These are phyloP conservation scores for Aspergillus indologenus DNA, from an alignment of 495 filamentous ascomycete genomes.

Conservation along the genomic window DNA sequence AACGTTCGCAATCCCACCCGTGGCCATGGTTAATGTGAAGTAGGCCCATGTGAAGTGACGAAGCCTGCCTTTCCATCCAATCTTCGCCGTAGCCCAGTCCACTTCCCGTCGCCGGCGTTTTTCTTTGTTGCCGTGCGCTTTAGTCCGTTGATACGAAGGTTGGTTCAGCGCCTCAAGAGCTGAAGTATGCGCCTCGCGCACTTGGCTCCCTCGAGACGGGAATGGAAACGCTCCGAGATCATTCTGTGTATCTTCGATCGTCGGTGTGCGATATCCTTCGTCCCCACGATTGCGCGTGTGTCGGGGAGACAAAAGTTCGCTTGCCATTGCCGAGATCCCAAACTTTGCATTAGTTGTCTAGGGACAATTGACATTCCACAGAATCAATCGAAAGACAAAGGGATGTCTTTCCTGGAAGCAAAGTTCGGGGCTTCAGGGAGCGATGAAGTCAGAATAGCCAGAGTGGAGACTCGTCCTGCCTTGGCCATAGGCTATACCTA, in stretches of 20 bases:
- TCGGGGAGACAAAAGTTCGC: slow-evolving; percentile 29
- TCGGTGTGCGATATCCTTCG: slow-evolving; percentile 50
- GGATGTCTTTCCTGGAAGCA: neutral
- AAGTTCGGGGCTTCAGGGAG: neutral
- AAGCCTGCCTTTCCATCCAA: slow-evolving; percentile 48
- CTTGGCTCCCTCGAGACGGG: slow-evolving; percentile 8
- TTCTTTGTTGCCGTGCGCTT: neutral
- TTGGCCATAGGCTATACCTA: neutral
- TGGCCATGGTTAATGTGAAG: slow-evolving; percentile 78
- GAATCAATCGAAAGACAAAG: neutral
- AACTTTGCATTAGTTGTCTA: neutral
- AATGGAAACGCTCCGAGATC: slow-evolving; percentile 17
- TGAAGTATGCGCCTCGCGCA: slow-evolving; percentile 33
- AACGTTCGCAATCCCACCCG: slow-evolving; percentile 79
- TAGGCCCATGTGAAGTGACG: slow-evolving; percentile 63
- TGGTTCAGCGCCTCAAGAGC: slow-evolving; percentile 30
- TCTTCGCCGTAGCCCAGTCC: slow-evolving; percentile 7
- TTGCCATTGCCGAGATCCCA: slow-evolving; percentile 18
- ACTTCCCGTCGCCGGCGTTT: slow-evolving; percentile 7
- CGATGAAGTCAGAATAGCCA: neutral
- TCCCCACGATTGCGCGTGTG: slow-evolving; percentile 44
- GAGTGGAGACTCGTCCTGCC: neutral
- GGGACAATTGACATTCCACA: neutral
- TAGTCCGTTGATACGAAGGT: slow-evolving; percentile 22
- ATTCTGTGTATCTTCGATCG: slow-evolving; percentile 45